Percentiles rank a stretch among this genome's conserved stretches.
phyloP scores from a whole-genome alignment of 768 basidiomycete genomes.

The Russula griseocarnosa region DNA sequence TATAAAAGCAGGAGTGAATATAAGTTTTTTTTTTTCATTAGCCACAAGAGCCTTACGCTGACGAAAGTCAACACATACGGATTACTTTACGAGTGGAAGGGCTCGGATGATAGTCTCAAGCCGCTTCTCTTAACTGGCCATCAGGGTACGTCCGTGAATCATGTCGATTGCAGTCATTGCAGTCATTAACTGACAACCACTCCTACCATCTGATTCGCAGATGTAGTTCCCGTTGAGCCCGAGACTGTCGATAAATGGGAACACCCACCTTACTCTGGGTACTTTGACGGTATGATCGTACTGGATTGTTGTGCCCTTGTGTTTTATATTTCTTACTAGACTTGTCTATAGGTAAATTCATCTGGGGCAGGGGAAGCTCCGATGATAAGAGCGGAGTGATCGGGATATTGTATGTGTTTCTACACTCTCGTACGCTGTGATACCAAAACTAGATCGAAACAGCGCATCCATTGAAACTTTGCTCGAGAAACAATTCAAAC shows the following conservation, averaged over 20 bases:
- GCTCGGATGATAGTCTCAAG: conserved; percentile 46
- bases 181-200: neutral
- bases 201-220: conserved; percentile 33
- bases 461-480: conserved; percentile 41
- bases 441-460: neutral
- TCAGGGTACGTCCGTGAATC: conserved; percentile 39
- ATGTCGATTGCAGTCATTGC: conserved; percentile 30
- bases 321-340: neutral
- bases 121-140: conserved; percentile 54
- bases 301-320: neutral
- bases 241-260: conserved; percentile 56
- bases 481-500: conserved; percentile 38
- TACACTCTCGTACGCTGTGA: neutral
- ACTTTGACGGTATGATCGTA: conserved; percentile 48
- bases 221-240: conserved; percentile 65
- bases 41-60: conserved; percentile 48
- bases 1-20: neutral
- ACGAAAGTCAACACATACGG: conserved; percentile 60
- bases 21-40: conserved; percentile 29
- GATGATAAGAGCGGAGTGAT: conserved; percentile 39
- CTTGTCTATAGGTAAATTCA: conserved; percentile 28
- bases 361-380: conserved; percentile 38
- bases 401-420: conserved; percentile 32
- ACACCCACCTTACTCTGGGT: conserved; percentile 60
- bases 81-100: conserved; percentile 57